These are phyloP conservation scores for Carex parvula DNA, from an alignment of 176 grass and related monocot species.

Conservation along the genomic window DNA sequence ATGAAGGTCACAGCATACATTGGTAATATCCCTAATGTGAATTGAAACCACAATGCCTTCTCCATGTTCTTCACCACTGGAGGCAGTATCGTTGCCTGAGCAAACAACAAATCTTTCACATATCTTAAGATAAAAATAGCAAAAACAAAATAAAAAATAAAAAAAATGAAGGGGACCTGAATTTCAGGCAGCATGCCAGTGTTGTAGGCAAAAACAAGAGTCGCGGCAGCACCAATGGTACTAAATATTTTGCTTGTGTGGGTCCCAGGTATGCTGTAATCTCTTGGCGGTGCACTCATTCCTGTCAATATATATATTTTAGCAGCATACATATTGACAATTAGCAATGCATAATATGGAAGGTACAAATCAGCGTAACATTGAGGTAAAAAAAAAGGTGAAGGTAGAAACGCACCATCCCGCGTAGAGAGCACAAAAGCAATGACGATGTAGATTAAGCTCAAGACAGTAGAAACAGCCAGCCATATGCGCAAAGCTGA, in stretches of 20 bases:
- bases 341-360: slow-evolving; percentile 10
- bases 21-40: slow-evolving; percentile 61
- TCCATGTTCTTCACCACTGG: slow-evolving; percentile 94
- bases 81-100: slow-evolving; percentile 78
- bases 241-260: slow-evolving; percentile 49
- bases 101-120: background rate
- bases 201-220: slow-evolving; percentile 93
- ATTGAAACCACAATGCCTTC: slow-evolving; percentile 93
- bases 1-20: slow-evolving; percentile 78
- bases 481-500: slow-evolving; percentile 93
- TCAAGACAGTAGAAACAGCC: slow-evolving; percentile 88
- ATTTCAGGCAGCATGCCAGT: slow-evolving; percentile 97
- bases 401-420: slow-evolving; percentile 52
- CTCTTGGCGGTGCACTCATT: slow-evolving; percentile 39
- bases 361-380: background rate
- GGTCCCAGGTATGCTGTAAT: slow-evolving; percentile 69
- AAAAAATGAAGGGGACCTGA: slow-evolving; percentile 43
- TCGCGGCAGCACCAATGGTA: slow-evolving; percentile 71
- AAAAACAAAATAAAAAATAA: background rate
- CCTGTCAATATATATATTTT: slow-evolving; percentile 35
- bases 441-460: slow-evolving; percentile 69
- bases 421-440: slow-evolving; percentile 67
- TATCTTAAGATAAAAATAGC: background rate
- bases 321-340: slow-evolving; percentile 13
- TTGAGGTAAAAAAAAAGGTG: slow-evolving; percentile 6